Base-by-base conservation (phyloP, 208 protist species). In the Porcisia deanei region DNA sequence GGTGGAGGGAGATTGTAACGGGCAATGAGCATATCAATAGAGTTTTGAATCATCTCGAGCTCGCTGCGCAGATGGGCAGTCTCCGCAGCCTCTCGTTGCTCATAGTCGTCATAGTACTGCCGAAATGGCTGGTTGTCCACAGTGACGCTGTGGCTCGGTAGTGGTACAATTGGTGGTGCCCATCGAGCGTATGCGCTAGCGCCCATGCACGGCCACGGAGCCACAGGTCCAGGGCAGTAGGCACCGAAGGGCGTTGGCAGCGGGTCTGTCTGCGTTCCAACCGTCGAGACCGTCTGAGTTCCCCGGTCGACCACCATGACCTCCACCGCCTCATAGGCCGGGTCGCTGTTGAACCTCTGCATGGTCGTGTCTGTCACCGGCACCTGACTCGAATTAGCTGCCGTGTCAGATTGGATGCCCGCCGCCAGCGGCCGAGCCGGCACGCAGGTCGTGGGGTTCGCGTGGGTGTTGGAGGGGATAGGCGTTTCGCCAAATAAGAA, bases 1-100 rank as follows among this genome's bases (percentile, higher is more conserved):
- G 91, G 89, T 16, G 92, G 92, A 16, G 92, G 92, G 6, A 96
- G 84, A 80, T 96, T 93, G 77, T 96, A 96, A 1, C 90, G 88
- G 1, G 87, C 73, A 81, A 96, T 96, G 52, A 96, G 84, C 84
- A 93, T 92, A 67, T 96, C 92, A 73, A 96, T 89, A 5, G 88
- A 89, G 75, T 88, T 88, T 71, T 94, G 90, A 73, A 96, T 90
- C 79, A 90, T 73, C 55, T 87, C 85, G n/a, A 96, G 72, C 76
- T 96, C 87, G 37, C 88, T 77, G 22, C 83, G 83, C 71, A 96
- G 84, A 30, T 67, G 75, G 18, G 57, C 30, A 9, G 85, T 66
- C 37, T 82, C 82, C 14, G 47, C 47, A 3, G 77, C 53, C 65
- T 87, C 78, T 18, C 16, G 49, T 59, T 70, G 64, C 4, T 87